A percentile compares a stretch with the other conserved stretches of the same genome.
phyloP scores from a whole-genome alignment of 2,329 filamentous ascomycete species.

The Phoma sp. region DNA sequence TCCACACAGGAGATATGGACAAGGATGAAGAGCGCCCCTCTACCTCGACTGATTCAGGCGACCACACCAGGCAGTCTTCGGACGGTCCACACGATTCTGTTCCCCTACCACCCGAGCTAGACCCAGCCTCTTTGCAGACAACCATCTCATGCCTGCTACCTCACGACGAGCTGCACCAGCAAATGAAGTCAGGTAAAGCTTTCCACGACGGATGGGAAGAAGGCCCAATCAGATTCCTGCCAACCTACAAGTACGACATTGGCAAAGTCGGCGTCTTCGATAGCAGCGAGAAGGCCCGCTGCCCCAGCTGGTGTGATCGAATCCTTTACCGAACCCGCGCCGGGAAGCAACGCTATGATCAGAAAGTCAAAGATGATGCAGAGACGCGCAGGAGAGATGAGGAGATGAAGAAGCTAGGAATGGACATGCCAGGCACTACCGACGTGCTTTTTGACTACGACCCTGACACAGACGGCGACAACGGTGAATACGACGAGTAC shows the following conservation, averaged over 20 bases:
- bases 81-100: conserved; percentile 24
- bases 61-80: conserved; percentile 25
- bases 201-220: conserved; percentile 95
- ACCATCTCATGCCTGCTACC: conserved; percentile 86
- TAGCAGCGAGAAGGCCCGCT: conserved; percentile 90
- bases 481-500: conserved; percentile 48
- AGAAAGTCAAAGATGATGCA: conserved; percentile 67
- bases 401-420: conserved; percentile 81
- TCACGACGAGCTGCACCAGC: conserved; percentile 82
- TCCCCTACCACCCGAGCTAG: conserved; percentile 60
- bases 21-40: conserved; percentile 21
- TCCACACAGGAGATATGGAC: conserved; percentile 79
- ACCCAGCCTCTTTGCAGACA: conserved; percentile 86
- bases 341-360: conserved; percentile 71
- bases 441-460: conserved; percentile 93
- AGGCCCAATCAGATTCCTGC: conserved; percentile 84
- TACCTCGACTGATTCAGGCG: conserved; percentile 28
- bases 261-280: conserved; percentile 94
- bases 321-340: conserved; percentile 82
- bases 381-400: conserved; percentile 75
- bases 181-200: conserved; percentile 76
- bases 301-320: conserved; percentile 96
- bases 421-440: conserved; percentile 75
- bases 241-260: conserved; percentile 97
- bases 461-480: conserved; percentile 75